Base-by-base conservation (phyloP, 495 filamentous ascomycete genomes). In the Hyphodiscus hymeniophilus region DNA sequence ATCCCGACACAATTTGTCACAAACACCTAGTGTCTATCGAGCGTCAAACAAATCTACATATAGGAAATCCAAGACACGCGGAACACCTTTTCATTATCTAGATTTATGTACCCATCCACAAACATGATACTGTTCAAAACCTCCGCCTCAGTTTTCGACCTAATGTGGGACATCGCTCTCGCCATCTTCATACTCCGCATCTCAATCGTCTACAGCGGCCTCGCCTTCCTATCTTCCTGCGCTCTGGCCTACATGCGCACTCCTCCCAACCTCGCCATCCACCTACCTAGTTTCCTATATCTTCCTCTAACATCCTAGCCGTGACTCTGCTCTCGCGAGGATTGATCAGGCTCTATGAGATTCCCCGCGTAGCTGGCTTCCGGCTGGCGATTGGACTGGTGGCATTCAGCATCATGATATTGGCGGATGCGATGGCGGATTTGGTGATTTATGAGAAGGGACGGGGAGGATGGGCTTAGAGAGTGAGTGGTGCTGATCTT, bases 121-220 rank as follows among this genome's bases (percentile, higher is more conserved):
- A 47, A 42, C 3, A 54, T 54, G 51, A 54, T 54, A 10, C 51
- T 54, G 38, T 54, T 54, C 45, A 45, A 54, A 33, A 54, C 45
- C 7, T 16, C n/a, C 23, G 42, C 46, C 23, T 54, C 51, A 8
- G 46, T 54, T 0, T 54, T 54, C 33, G 51, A 54, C n/a, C 18
- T 54, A 13, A 34, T 56, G 12, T 56, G 53, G 53, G 53, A 51
- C 18, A 49, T 56, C n/a, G 48, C 53, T 7, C 39, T 56, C 3
- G 53, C 53, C 3, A 13, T 51, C 15, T 56, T 56, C 44, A 52
- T 52, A 23, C 56, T 70, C 38, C 48, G 53, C 16, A 35, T 56
- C 3, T 43, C 53, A 16, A 48, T 52, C 35, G 30, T 45, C 42
- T 56, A 56, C 38, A 51, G 48, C 53, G 22, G 26, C 18, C 23